Percentiles rank a stretch among this genome's conserved stretches.
Conservation (phyloP, 345 rosid genomes). For the Citrus maxima region DNA sequence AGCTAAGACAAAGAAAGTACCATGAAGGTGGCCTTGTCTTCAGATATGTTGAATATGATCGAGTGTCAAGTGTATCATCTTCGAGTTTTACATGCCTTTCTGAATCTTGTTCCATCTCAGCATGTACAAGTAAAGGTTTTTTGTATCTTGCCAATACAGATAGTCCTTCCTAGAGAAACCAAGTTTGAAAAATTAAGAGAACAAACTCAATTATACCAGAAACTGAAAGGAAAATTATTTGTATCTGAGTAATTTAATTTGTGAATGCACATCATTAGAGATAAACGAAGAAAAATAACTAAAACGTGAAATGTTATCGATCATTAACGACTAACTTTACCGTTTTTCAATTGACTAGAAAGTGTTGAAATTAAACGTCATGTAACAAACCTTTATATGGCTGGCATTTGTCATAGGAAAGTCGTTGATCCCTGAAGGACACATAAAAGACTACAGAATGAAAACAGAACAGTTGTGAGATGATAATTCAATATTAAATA, state of each 20-base stretch:
- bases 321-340: neutral
- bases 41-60: constrained; percentile 70
- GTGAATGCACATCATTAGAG: neutral
- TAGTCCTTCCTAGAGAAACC: constrained; percentile 69
- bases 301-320: neutral
- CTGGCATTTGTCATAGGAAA: constrained; percentile 86
- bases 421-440: constrained; percentile 96
- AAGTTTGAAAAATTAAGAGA: neutral
- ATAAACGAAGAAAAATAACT: neutral
- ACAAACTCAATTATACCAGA: neutral
- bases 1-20: constrained; percentile 25
- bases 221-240: neutral
- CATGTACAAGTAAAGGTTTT: constrained; percentile 92
- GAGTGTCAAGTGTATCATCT: constrained; percentile 45
- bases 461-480: constrained; percentile 16
- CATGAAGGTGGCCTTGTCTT: constrained; percentile 80
- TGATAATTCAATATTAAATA: neutral
- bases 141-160: constrained; percentile 71
- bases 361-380: neutral
- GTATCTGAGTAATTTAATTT: neutral
- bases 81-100: constrained; percentile 29
- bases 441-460: constrained; percentile 82
- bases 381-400: constrained; percentile 72
- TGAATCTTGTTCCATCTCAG: constrained; percentile 58
- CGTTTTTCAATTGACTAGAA: neutral